Base-by-base conservation (phyloP, 306 rosid species). In the Prunus campanulata region DNA sequence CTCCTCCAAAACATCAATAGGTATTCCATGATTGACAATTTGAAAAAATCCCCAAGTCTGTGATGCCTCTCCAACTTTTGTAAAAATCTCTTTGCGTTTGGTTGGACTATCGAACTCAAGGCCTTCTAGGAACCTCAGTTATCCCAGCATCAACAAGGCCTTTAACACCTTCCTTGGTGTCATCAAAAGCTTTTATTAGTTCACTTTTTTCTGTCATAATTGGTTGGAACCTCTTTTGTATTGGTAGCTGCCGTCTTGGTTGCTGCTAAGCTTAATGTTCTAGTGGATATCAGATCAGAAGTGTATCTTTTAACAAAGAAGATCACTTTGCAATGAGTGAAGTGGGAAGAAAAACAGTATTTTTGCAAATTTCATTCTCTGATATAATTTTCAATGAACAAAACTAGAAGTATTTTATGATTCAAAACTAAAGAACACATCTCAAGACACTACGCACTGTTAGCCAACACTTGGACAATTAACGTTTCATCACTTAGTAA, bases 101-200 rank as follows among this genome's bases (percentile, higher is more conserved):
- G 8, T n/a, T 6, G 75, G 15, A 67, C 64, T 30, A 30, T 30
- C 35, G 35, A 30, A 30, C 35, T 30, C 62, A 2, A 76, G 66
- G 25, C 65, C 78, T 18, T 68, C 75, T 71, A n/a, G 93, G 93
- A 30, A 92, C 61, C 71, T 81, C 70, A 1, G 87, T 76, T 11
- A 88, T 48, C 0, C 90, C 91, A 24, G 90, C 84, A 82, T 92
- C 97, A 48, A 83, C 87, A 12, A 90, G 88, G 6, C 93, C 91
- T 78, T 89, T 88, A 6, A 90, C 97, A 44, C 90, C 93, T 54
- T 76, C 78, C 72, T 88, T 85, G 2, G 93, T 74, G 9, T 80
- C 83, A 15, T 80, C 83, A 35, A 75, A 75, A 50, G 62, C 81
- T 71, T 82, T 83, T 11, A 85, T 24, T 24, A 24, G 79, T 42